Conservation (phyloP, 2,329 filamentous ascomycete genomes). For the Pyrenochaeta sp. region DNA sequence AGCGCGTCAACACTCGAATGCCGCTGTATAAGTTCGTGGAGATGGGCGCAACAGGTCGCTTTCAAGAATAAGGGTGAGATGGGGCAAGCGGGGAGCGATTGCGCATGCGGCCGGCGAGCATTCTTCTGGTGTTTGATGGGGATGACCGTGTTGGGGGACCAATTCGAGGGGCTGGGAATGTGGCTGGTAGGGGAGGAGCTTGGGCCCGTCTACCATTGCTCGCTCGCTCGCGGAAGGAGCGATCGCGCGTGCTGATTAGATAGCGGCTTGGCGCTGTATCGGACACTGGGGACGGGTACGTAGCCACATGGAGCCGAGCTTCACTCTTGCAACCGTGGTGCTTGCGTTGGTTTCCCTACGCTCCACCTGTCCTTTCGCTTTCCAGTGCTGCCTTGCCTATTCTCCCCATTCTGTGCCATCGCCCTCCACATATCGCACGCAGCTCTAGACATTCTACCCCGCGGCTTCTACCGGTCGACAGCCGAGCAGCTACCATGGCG, state of each 20-base stretch:
- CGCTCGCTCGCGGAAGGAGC: neutral
- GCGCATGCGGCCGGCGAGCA: constrained; percentile 20
- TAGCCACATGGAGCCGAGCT: constrained; percentile 31
- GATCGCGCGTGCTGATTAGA: constrained; percentile 6
- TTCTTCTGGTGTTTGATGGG: constrained; percentile 13
- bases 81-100: constrained; percentile 7
- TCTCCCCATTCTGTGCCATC: neutral
- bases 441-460: neutral
- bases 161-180: constrained; percentile 35
- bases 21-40: constrained; percentile 1
- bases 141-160: constrained; percentile 8
- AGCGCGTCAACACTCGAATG: constrained; percentile 15
- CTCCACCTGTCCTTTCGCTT: constrained; percentile 21
- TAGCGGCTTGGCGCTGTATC: constrained; percentile 21
- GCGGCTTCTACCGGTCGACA: neutral
- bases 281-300: constrained; percentile 32
- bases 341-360: constrained; percentile 2
- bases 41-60: neutral
- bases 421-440: neutral
- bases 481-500: constrained; percentile 49
- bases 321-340: constrained; percentile 4
- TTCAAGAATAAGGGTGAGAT: constrained; percentile 10
- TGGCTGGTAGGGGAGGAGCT: constrained; percentile 30
- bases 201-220: constrained; percentile 3
- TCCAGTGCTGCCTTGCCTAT: neutral